Conservation (phyloP, 192 early-diverging fungal species). For the Podila clonocystis region DNA sequence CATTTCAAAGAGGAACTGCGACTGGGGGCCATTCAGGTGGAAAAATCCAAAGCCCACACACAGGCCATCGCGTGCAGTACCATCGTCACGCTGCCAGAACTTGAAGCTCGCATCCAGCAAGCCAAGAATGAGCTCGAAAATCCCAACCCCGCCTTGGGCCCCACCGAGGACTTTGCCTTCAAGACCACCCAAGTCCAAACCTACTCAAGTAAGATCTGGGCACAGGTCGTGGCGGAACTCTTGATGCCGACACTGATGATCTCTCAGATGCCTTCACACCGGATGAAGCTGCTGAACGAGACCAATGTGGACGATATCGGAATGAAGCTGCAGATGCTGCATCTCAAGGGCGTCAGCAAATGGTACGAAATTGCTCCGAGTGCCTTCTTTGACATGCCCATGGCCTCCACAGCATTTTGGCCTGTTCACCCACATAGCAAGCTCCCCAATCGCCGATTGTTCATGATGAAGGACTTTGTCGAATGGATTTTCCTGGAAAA, state of each 20-base stretch:
- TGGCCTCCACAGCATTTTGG: constrained; percentile 23
- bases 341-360: not conserved
- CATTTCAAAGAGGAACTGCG: not conserved
- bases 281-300: not conserved
- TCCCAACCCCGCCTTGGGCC: no score
- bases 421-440: constrained; percentile 17
- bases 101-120: not conserved
- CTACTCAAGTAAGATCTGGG: constrained; percentile 4
- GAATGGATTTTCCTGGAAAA: constrained; percentile 40
- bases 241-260: constrained; percentile 27
- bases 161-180: constrained; percentile 8
- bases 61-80: not conserved
- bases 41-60: not conserved
- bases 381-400: constrained; percentile 1
- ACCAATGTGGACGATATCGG: constrained; percentile 6
- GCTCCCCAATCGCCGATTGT: constrained; percentile 21
- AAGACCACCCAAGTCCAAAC: constrained; percentile 1
- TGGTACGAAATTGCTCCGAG: constrained; percentile 26
- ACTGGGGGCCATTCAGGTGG: constrained; percentile 5
- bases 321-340: not conserved
- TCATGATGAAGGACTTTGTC: constrained; percentile 23
- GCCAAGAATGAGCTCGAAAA: not conserved
- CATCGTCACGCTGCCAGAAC: not conserved
- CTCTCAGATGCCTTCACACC: not conserved
- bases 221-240: constrained; percentile 31